Base-by-base conservation (phyloP, 176 grass and related monocot species). In the Aechmea fasciata region DNA sequence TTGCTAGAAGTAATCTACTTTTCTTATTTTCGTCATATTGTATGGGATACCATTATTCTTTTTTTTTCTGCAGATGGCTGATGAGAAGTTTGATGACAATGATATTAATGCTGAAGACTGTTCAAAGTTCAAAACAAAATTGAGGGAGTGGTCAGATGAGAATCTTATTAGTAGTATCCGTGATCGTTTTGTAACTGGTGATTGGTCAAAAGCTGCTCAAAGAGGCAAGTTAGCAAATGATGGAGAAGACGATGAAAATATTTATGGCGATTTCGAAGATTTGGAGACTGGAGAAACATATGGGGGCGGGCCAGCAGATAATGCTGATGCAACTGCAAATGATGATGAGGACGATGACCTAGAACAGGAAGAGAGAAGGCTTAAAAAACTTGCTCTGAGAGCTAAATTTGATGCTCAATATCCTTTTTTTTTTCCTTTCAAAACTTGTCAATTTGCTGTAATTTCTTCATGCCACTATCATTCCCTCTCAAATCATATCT, bases 231-330 rank as follows among this genome's bases (percentile, higher is more conserved):
- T 68, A 41, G 18, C 61, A 49, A 75, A 90, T 79, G 79, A 78
- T 77, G 61, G 59, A 51, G 83, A 83, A 52, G 88, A 87, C 73
- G 84, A 85, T 73, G 89, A 81, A 79, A 75, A 78, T 52, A 10
- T 79, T 52, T 83, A 80, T 85, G 94, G 90, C 52, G 90, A 99
- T 79, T 87, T 90, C 74, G 94, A 99, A 93, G 94, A 99, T 82
- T 63, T 93, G 71, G 87, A 99, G 83, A 93, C 94, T 77, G 89
- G 94, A 67, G 86, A 87, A 80, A 77, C 85, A 68, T 74, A 87
- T 73, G 82, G 49, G 66, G 70, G 71, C 13, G 51, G 78, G 50
- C 11, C 61, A 67, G 68, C 13, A 59, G 73, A 80, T 82, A 77
- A 67, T 82, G 48, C 41, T 73, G 49, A 69, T 49, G 70, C 33